Conservation (phyloP, 305 asterid genomes). For the Fraxinus angustifolia region DNA sequence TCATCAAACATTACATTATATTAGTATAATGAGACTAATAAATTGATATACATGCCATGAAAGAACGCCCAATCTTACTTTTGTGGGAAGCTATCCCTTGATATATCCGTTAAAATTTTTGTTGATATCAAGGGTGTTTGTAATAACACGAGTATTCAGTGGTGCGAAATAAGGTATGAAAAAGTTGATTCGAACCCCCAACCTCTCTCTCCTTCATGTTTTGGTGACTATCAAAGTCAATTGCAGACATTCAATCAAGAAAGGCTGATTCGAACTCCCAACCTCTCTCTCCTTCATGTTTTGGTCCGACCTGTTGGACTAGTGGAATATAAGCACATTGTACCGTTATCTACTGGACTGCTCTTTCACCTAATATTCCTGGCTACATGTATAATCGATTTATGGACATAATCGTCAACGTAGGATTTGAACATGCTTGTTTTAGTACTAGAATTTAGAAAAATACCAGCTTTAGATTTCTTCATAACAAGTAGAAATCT, state of each 20-base stretch:
- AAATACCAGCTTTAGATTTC: background rate
- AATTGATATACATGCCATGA: background rate
- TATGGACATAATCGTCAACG: background rate
- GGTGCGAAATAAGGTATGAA: background rate
- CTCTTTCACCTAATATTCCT: background rate
- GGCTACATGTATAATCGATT: background rate
- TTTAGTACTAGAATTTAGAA: background rate
- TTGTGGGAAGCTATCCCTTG: background rate
- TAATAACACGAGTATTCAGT: background rate
- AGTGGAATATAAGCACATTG: background rate
- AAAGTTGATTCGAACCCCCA: too few species aligned
- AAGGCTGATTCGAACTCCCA: background rate
- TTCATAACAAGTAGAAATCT: background rate
- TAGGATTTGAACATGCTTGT: background rate
- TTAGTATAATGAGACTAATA: background rate
- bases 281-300: background rate
- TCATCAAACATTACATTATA: background rate
- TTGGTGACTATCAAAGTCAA: background rate
- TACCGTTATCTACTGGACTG: background rate
- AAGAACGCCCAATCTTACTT: background rate
- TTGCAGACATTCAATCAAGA: background rate
- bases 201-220: background rate
- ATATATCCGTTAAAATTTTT: background rate
- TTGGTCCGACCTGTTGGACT: background rate
- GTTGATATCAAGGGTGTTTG: background rate